Conservation (phyloP, 2,329 filamentous ascomycete species). For the Verticillium tricorpus region DNA sequence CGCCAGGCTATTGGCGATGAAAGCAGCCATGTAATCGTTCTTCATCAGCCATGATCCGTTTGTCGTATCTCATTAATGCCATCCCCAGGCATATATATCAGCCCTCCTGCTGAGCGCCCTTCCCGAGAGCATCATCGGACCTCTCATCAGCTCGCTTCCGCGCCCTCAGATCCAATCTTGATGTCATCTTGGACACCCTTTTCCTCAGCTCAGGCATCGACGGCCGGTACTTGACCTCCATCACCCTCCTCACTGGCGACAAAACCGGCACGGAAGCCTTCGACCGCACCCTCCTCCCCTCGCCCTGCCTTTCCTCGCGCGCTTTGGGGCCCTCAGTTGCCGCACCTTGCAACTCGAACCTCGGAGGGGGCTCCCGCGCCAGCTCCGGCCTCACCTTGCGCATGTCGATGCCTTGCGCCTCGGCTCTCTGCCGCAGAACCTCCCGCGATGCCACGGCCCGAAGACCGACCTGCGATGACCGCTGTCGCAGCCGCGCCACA, state of each 20-base stretch:
- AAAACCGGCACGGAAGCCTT: not conserved
- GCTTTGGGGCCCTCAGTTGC: not conserved
- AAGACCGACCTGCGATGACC: not conserved
- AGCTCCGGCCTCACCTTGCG: not conserved
- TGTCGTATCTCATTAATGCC: too few species aligned
- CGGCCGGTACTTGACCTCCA: not conserved
- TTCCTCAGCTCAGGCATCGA: not conserved
- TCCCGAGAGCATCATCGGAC: not conserved
- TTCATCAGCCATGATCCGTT: too few species aligned
- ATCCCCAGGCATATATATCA: not conserved
- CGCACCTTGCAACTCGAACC: not conserved
- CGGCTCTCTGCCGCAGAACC: not conserved
- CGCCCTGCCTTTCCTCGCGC: not conserved
- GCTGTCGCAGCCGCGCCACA: not conserved
- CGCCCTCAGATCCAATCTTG: not conserved
- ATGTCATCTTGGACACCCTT: not conserved
- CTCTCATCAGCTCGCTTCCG: not conserved
- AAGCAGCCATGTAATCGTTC: too few species aligned
- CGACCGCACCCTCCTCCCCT: not conserved
- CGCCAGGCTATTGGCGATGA: too few species aligned
- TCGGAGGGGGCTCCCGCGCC: not conserved
- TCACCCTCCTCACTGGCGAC: not conserved
- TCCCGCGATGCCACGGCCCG: not conserved
- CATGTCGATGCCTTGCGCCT: not conserved
- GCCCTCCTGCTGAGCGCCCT: not conserved